Conservation (phyloP, 2,329 filamentous ascomycete genomes). For the Ophiocordyceps polyrhachis-furcata region DNA sequence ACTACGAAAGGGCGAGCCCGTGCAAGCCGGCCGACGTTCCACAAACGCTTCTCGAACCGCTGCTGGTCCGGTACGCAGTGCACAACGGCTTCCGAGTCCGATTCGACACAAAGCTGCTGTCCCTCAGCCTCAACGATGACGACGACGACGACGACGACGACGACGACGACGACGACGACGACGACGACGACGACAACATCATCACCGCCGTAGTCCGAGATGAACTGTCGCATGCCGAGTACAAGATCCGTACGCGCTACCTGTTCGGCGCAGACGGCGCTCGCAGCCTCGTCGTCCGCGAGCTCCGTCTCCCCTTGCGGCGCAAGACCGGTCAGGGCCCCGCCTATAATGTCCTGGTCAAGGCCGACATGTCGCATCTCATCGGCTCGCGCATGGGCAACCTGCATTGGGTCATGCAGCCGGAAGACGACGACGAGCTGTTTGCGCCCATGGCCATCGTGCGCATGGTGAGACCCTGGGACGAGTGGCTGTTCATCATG, state of each 20-base stretch:
- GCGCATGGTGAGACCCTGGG: constrained; percentile 45
- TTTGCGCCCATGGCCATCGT: constrained; percentile 31
- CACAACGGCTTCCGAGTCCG: constrained; percentile 16
- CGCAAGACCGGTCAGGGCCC: constrained; percentile 19
- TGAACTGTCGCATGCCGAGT: constrained; percentile 15
- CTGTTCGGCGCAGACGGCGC: constrained; percentile 36
- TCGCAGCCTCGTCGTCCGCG: constrained; percentile 17
- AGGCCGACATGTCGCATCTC: constrained; percentile 28
- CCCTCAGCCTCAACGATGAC: constrained; percentile 7
- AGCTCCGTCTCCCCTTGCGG: constrained; percentile 21
- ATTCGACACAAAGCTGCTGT: constrained; percentile 13
- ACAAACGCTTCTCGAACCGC: constrained; percentile 22
- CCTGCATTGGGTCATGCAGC: constrained; percentile 40
- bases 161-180: constrained; percentile 12
- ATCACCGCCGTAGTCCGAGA: constrained; percentile 16
- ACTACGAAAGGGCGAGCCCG: constrained; percentile 22
- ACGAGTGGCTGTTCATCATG: constrained; percentile 42
- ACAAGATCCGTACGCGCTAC: constrained; percentile 28
- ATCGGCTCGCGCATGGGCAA: constrained; percentile 33
- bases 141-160: constrained; percentile 8
- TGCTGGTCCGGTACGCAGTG: constrained; percentile 18
- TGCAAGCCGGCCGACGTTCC: constrained; percentile 23
- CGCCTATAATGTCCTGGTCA: constrained; percentile 21
- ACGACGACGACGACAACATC: constrained; percentile 7
- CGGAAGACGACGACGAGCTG: constrained; percentile 28